These are phyloP conservation scores for Penicillium oxalicum DNA, from an alignment of 2,329 filamentous ascomycete genomes.

Conservation along the genomic window DNA sequence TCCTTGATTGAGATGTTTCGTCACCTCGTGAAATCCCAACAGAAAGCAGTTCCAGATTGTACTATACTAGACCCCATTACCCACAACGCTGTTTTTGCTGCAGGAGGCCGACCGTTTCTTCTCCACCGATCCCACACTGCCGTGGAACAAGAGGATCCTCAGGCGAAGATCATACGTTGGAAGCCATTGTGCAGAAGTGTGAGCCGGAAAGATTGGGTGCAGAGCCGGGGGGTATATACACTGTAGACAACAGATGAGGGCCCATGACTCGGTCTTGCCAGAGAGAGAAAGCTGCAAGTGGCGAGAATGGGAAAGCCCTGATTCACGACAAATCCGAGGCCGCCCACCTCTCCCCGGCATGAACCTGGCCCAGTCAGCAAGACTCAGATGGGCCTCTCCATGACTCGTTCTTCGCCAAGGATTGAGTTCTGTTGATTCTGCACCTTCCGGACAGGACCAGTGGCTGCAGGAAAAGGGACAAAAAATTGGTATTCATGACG, in stretches of 20 bases:
- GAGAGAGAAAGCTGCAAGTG: background rate
- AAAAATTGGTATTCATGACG: constrained; percentile 8
- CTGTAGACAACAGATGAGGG: constrained; percentile 1
- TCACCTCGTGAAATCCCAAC: background rate
- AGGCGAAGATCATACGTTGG: constrained; percentile 5
- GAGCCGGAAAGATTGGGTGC: constrained; percentile 6
- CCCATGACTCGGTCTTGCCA: constrained; percentile 4
- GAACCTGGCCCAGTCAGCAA: background rate
- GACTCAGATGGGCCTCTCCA: background rate
- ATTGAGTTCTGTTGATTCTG: too few species aligned
- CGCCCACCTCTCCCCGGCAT: background rate
- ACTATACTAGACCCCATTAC: too few species aligned
- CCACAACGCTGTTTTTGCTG: constrained; percentile 14
- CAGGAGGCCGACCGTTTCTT: constrained; percentile 30
- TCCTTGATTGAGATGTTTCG: background rate
- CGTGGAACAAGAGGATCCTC: constrained; percentile 24
- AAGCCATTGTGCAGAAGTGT: constrained; percentile 1
- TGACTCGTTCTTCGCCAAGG: background rate
- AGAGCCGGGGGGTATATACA: constrained; percentile 2
- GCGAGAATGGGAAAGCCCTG: background rate
- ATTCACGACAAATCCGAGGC: background rate
- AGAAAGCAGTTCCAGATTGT: constrained; percentile 6
- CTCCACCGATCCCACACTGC: constrained; percentile 25
- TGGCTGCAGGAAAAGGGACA: constrained; percentile 10
- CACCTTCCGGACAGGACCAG: constrained; percentile 8